phyloP scores from a whole-genome alignment of 2,329 filamentous ascomycete species.

The Fusarium pininemorale region DNA sequence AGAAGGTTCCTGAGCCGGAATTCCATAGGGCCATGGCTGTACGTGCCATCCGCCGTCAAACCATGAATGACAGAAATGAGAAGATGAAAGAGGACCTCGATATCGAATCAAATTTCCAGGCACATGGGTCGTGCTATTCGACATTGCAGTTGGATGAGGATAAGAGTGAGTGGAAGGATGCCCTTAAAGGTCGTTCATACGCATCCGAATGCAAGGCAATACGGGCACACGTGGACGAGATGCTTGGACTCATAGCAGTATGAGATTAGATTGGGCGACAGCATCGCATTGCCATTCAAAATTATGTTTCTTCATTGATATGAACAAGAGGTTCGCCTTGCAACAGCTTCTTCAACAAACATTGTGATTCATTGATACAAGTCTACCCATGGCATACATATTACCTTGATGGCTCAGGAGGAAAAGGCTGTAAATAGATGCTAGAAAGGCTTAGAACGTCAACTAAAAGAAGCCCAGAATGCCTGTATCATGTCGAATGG shows the following conservation, averaged over 20 bases:
- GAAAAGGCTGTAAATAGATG: background rate
- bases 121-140: background rate
- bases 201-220: background rate
- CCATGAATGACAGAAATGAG: background rate
- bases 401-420: background rate
- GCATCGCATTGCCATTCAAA: background rate
- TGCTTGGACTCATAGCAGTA: background rate
- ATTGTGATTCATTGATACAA: background rate
- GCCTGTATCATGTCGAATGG: background rate
- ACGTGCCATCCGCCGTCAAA: background rate
- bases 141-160: background rate
- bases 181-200: background rate
- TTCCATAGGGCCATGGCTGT: background rate
- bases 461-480: too few species aligned
- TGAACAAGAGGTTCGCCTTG: background rate
- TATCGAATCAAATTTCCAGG: background rate
- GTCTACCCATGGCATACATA: background rate
- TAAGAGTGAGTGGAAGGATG: background rate
- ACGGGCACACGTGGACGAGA: background rate
- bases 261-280: background rate
- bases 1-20: background rate
- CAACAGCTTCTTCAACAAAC: background rate
- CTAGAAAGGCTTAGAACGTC: too few species aligned
- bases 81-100: background rate
- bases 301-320: background rate